Conservation (phyloP, 2,329 filamentous ascomycete genomes). For the Graphiopsis chlorocephala region DNA sequence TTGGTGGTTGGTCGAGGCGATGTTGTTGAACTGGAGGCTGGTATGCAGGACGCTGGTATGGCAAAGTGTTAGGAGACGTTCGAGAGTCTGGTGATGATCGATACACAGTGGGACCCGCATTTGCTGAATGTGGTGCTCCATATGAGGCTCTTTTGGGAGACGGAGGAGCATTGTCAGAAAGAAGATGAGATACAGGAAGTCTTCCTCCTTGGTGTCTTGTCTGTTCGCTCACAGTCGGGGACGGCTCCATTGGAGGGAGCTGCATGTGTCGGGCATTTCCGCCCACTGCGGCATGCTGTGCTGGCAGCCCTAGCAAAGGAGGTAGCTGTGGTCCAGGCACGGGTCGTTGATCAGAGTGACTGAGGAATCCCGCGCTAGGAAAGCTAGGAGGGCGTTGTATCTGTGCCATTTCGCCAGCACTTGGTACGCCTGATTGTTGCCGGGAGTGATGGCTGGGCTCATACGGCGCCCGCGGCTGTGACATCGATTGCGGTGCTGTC, state of each 20-base stretch:
- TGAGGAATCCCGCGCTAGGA: conserved; percentile 39
- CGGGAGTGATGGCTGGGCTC: conserved; percentile 11
- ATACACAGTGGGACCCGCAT: conserved; percentile 15
- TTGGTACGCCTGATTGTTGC: conserved; percentile 9
- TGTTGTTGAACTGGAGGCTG: conserved; percentile 17
- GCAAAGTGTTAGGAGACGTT: conserved; percentile 5
- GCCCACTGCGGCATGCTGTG: conserved; percentile 10
- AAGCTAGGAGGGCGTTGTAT: conserved; percentile 44
- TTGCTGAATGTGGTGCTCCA: conserved; percentile 29
- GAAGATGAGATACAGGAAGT: conserved; percentile 28
- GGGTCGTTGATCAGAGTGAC: conserved; percentile 38
- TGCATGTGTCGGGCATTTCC: conserved; percentile 23
- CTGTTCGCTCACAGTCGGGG: conserved; percentile 27
- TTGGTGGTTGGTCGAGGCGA: conserved; percentile 20
- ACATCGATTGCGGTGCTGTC: conserved; percentile 23
- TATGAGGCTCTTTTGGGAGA: conserved; percentile 29
- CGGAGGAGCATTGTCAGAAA: conserved; percentile 21
- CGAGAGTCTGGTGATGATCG: conserved; percentile 2
- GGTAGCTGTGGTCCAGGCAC: conserved; percentile 40
- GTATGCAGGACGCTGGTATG: conserved; percentile 29
- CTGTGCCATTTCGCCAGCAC: conserved; percentile 43
- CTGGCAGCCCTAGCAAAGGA: conserved; percentile 29
- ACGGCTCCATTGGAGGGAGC: conserved; percentile 39
- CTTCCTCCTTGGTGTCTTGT: conserved; percentile 6
- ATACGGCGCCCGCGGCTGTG: conserved; percentile 19